Evolutionary conservation across 441 rosid genomes (phyloP).

Genomic region (Melianthus villosus): DNA sequence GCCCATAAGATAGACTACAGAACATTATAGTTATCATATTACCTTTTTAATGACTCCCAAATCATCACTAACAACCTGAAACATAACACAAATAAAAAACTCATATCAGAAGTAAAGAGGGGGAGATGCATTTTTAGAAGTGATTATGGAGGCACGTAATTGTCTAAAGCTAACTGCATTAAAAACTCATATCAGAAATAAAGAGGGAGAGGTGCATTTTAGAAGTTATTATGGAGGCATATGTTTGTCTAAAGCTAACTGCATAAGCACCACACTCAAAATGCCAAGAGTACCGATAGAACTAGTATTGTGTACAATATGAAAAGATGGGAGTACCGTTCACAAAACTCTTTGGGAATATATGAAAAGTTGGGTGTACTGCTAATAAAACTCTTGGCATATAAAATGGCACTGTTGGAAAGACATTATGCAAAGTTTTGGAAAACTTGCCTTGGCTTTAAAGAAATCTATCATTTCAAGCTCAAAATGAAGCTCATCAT

Average conservation of each 20-base stretch:
- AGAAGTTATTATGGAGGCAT: too few relatives aligned
- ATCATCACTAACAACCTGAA: slow-evolving; percentile 74
- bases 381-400: neutral
- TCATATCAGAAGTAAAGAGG: slow-evolving; percentile 4
- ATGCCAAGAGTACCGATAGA: neutral
- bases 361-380: too few relatives aligned
- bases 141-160: too few relatives aligned
- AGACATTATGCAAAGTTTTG: neutral
- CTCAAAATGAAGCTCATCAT: slow-evolving; percentile 94
- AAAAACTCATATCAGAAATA: slow-evolving; percentile 7
- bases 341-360: neutral
- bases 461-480: slow-evolving; percentile 65
- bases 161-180: too few relatives aligned
- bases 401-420: slow-evolving; percentile 1
- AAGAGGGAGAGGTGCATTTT: slow-evolving; percentile 1
- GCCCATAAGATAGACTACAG: too few relatives aligned
- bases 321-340: too few relatives aligned
- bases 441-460: slow-evolving; percentile 58
- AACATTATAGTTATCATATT: slow-evolving; percentile 2
- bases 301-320: too few relatives aligned
- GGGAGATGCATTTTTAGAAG: slow-evolving; percentile 1
- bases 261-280: neutral
- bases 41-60: slow-evolving; percentile 86
- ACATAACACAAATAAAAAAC: slow-evolving; percentile 12
- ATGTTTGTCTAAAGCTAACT: too few relatives aligned